Evolutionary conservation across 2,329 filamentous ascomycete species (phyloP).

Genomic region (Coleophoma eucalyptorum): DNA sequence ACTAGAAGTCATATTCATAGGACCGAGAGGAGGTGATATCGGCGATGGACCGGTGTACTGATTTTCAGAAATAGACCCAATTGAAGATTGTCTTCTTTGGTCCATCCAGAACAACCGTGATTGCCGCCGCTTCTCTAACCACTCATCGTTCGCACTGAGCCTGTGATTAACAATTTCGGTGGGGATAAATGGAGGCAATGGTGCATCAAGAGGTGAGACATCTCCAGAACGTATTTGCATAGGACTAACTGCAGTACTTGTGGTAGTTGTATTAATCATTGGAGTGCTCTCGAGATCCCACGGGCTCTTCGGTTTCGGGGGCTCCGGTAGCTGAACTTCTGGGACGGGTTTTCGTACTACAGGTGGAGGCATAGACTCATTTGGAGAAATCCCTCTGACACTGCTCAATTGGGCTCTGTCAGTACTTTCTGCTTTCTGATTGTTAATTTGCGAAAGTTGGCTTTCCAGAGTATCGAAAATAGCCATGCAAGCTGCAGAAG

Average conservation of each 20-base stretch:
- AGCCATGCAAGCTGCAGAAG: constrained; percentile 16
- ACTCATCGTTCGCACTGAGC: constrained; percentile 22
- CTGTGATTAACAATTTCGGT: constrained; percentile 18
- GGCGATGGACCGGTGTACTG: constrained; percentile 5
- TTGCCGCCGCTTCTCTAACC: constrained; percentile 18
- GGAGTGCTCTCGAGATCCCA: constrained; percentile 15
- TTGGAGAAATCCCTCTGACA: constrained; percentile 7
- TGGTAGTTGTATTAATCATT: constrained; percentile 5
- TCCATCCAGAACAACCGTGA: constrained; percentile 20
- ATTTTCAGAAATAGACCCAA: constrained; percentile 18
- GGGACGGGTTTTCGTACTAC: constrained; percentile 3
- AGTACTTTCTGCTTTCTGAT: constrained; percentile 2
- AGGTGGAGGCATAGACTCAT: constrained; percentile 7
- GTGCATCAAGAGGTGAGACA: constrained; percentile 11
- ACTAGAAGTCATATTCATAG: constrained; percentile 10
- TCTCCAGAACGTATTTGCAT: constrained; percentile 10
- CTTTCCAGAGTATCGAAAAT: constrained; percentile 19
- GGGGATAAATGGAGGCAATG: constrained; percentile 12
- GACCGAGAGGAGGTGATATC: constrained; percentile 6
- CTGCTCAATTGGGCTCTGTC: constrained; percentile 10
- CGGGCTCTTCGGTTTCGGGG: constrained; percentile 14
- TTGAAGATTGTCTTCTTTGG: constrained; percentile 15
- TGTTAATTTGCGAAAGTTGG: constrained; percentile 5
- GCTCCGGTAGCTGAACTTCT: constrained; percentile 3
- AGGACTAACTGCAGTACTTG: constrained; percentile 4